Evolutionary conservation across 169 alveolate species (phyloP).

Genomic region (Amoebophrya sp.): DNA sequence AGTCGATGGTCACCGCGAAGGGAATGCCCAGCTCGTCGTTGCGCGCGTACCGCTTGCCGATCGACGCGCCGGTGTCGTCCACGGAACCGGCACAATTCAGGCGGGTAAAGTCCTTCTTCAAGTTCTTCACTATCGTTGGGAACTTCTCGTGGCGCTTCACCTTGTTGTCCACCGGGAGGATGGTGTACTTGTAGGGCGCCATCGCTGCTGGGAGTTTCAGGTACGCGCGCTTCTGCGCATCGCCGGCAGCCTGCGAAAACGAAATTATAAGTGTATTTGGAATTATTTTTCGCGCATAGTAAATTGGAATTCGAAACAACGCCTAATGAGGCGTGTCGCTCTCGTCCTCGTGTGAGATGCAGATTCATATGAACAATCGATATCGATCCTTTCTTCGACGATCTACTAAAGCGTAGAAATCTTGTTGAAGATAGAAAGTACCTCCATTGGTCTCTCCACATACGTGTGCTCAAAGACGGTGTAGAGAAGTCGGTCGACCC

Average conservation of each 20-base stretch:
- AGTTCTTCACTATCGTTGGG: not conserved
- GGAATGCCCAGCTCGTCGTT: conserved; percentile 98
- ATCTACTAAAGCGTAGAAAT: no score
- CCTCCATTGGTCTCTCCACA: conserved; percentile 64
- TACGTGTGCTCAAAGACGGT: conserved; percentile 92
- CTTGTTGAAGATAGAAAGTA: not conserved
- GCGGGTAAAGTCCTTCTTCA: conserved; percentile 11
- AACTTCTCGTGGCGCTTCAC: conserved; percentile 26
- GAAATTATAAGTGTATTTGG: no score
- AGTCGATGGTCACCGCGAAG: conserved; percentile 93
- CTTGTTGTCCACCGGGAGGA: conserved; percentile 80
- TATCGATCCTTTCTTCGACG: no score
- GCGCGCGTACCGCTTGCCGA: conserved; percentile 77
- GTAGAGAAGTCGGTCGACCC: conserved; percentile 89
- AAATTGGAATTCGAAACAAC: no score
- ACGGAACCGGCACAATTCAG: conserved; percentile 25
- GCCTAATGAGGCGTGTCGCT: no score
- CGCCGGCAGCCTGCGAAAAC: not conserved
- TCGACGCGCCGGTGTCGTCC: conserved; percentile 45
- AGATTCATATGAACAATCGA: no score
- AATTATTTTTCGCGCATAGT: no score
- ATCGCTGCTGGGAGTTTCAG: conserved; percentile 83
- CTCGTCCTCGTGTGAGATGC: conserved; percentile 44
- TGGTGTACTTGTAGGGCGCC: conserved; percentile 90
- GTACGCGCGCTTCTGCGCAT: conserved; percentile 49